Conservation (phyloP, 805 yeast genomes). For the Candida odintsovae region DNA sequence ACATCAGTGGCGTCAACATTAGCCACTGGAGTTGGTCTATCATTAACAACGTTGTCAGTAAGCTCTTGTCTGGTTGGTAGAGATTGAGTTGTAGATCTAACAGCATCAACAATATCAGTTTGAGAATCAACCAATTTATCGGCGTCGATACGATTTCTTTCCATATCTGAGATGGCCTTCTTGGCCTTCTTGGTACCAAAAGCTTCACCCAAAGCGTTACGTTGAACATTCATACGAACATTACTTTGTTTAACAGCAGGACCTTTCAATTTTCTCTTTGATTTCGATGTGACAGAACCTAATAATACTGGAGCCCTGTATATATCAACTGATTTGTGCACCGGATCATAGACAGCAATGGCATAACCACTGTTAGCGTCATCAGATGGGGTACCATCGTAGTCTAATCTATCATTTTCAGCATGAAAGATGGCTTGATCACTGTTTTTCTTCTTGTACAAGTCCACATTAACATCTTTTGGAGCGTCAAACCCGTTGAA, state of each 20-base stretch:
- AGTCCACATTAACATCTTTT: slow-evolving; percentile 49
- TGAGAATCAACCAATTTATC: slow-evolving; percentile 71
- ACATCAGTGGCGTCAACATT: slow-evolving; percentile 75
- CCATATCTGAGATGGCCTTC: slow-evolving; percentile 76
- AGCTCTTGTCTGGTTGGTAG: slow-evolving; percentile 70
- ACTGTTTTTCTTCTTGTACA: slow-evolving; percentile 39
- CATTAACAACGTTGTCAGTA: slow-evolving; percentile 48
- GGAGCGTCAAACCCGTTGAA: slow-evolving; percentile 74
- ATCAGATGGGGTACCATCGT: slow-evolving; percentile 49
- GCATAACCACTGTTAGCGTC: slow-evolving; percentile 45
- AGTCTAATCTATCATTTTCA: slow-evolving; percentile 66
- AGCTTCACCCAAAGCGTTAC: slow-evolving; percentile 88
- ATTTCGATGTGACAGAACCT: slow-evolving; percentile 57
- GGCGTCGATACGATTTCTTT: slow-evolving; percentile 81
- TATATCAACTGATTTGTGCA: slow-evolving; percentile 57
- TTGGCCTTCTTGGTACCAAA: slow-evolving; percentile 97
- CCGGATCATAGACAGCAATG: slow-evolving; percentile 73
- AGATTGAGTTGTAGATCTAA: slow-evolving; percentile 59
- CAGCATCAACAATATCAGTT: slow-evolving; percentile 75
- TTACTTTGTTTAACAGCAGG: slow-evolving; percentile 60
- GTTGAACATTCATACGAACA: slow-evolving; percentile 45
- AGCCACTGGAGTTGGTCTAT: slow-evolving; percentile 80
- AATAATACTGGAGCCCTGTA: slow-evolving; percentile 58
- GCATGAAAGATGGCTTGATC: slow-evolving; percentile 64
- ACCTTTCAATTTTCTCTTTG: slow-evolving; percentile 49